Evolutionary conservation across 495 filamentous ascomycete species (phyloP).

Genomic region (Tuber calosporum): DNA sequence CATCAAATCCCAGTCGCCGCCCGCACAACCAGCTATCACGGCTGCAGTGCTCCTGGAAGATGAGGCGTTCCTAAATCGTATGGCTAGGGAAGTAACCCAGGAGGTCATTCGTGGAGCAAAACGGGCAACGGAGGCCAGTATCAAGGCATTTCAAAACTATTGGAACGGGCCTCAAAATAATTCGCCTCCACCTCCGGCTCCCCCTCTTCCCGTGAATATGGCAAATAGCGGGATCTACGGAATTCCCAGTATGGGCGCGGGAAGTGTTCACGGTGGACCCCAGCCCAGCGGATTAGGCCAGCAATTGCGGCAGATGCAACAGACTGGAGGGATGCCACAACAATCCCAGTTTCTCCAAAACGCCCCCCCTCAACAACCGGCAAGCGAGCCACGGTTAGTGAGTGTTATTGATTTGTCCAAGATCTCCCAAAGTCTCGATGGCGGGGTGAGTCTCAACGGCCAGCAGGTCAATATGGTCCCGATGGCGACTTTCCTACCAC

Average conservation of each 20-base stretch:
- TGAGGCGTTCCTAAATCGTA: slow-evolving; percentile 73
- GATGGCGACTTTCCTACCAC: slow-evolving; percentile 69
- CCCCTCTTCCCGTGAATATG: slow-evolving; percentile 5
- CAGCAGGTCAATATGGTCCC: slow-evolving; percentile 47
- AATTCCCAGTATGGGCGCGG: slow-evolving; percentile 22
- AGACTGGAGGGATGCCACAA: slow-evolving; percentile 30
- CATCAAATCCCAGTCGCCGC: slow-evolving; percentile 61
- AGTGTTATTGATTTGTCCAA: slow-evolving; percentile 75
- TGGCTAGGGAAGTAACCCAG: slow-evolving; percentile 81
- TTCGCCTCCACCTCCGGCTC: slow-evolving; percentile 15
- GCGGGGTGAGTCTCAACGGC: slow-evolving; percentile 38
- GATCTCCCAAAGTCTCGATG: slow-evolving; percentile 43
- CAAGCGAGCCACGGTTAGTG: slow-evolving; percentile 67
- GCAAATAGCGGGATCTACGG: slow-evolving; percentile 17
- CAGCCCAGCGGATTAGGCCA: slow-evolving; percentile 40
- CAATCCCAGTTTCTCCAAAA: slow-evolving; percentile 34
- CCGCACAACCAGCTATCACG: slow-evolving; percentile 66
- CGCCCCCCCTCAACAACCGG: slow-evolving; percentile 14
- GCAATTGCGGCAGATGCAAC: slow-evolving; percentile 39
- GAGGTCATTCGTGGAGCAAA: slow-evolving; percentile 81
- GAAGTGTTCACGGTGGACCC: slow-evolving; percentile 22
- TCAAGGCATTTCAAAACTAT: slow-evolving; percentile 82
- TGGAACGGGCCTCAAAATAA: slow-evolving; percentile 51
- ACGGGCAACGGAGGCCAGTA: slow-evolving; percentile 77
- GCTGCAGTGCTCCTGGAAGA: slow-evolving; percentile 69